phyloP scores from a whole-genome alignment of 139 green algal species.

The Yamagishiella unicocca region DNA sequence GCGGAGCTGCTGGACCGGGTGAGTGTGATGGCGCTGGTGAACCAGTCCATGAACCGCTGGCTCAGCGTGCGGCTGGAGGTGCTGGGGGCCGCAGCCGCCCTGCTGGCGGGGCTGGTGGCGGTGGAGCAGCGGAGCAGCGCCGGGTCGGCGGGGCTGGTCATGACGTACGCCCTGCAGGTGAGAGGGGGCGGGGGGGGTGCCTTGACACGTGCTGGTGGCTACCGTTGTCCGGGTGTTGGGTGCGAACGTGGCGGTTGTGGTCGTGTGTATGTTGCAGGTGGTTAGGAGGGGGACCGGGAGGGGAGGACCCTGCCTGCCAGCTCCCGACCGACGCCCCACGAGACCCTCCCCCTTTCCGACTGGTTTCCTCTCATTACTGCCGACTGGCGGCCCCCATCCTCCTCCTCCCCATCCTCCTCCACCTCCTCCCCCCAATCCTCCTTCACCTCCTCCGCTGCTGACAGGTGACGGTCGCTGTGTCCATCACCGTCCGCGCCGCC shows the following conservation, averaged over 20 bases:
- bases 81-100: slow-evolving; percentile 66
- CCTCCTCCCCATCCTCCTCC: not conserved
- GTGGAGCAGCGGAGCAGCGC: slow-evolving; percentile 73
- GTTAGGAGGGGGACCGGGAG: not conserved
- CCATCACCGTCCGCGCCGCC: slow-evolving; percentile 72
- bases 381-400: no score
- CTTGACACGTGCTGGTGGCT: not conserved
- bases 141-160: slow-evolving; percentile 64
- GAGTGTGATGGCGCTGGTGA: not conserved
- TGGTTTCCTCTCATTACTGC: not conserved
- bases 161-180: slow-evolving; percentile 73
- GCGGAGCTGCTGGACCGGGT: slow-evolving; percentile 15
- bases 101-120: slow-evolving; percentile 70
- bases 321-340: not conserved
- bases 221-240: not conserved
- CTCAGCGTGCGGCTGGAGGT: slow-evolving; percentile 80
- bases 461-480: slow-evolving; percentile 68
- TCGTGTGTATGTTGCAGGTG: not conserved
- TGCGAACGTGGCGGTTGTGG: not conserved
- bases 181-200: no score
- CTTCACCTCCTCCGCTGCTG: no score
- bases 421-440: not conserved
- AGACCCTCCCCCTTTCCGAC: not conserved
- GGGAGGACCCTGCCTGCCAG: not conserved
- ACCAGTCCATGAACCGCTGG: slow-evolving; percentile 59